Conservation (phyloP, 768 basidiomycete species). For the Calocybe indica region DNA sequence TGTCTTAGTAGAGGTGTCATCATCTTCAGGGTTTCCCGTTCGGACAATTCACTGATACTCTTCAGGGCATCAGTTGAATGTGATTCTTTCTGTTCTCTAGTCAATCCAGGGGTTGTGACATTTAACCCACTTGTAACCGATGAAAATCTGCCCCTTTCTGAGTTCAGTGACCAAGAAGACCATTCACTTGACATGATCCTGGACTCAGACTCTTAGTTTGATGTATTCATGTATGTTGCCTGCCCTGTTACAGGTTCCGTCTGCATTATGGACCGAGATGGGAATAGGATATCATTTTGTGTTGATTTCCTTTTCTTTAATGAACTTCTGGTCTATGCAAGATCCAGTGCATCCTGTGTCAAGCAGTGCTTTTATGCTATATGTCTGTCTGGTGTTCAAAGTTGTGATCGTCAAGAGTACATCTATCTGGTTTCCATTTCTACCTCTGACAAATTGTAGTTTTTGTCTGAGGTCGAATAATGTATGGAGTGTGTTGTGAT, state of each 20-base stretch:
- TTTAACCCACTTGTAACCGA: conserved; percentile 16
- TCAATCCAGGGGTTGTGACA: conserved; percentile 16
- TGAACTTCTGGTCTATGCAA: background rate
- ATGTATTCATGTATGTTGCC: conserved; percentile 15
- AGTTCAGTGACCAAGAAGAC: conserved; percentile 16
- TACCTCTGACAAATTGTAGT: background rate
- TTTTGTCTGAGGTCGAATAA: background rate
- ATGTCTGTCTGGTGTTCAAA: background rate
- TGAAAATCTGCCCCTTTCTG: conserved; percentile 1
- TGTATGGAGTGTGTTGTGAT: background rate
- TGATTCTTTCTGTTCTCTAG: conserved; percentile 5
- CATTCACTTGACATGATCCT: conserved; percentile 12
- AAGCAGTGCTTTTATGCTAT: background rate
- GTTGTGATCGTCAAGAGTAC: background rate
- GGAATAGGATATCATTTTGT: background rate
- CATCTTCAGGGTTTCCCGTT: too few relatives aligned
- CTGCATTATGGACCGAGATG: conserved; percentile 16
- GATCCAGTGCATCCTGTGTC: background rate
- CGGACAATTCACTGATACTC: background rate
- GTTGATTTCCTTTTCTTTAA: background rate
- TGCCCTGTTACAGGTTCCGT: conserved; percentile 10
- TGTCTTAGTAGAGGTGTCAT: too few relatives aligned
- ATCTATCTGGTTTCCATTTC: background rate
- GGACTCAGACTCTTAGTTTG: conserved; percentile 11
- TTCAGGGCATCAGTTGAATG: conserved; percentile 8